phyloP scores from a whole-genome alignment of 2,329 filamentous ascomycete genomes.

The Colletotrichum scovillei region DNA sequence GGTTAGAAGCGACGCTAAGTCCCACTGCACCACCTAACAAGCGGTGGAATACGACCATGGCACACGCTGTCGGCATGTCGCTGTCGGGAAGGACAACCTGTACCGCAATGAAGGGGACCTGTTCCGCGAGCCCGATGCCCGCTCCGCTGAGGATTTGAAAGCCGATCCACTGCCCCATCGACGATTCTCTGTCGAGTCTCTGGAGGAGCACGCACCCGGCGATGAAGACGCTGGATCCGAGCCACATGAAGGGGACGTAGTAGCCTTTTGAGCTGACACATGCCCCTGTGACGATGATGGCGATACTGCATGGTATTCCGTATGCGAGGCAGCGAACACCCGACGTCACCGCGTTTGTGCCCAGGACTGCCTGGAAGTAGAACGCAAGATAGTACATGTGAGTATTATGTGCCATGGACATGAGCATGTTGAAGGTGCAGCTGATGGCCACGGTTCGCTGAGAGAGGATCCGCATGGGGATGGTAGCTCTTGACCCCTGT shows the following conservation, averaged over 20 bases:
- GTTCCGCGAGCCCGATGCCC: conserved; percentile 28
- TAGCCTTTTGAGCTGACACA: background rate
- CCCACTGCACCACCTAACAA: background rate
- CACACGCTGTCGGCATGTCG: background rate
- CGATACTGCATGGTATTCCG: background rate
- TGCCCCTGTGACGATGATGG: background rate
- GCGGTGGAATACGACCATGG: background rate
- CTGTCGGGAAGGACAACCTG: conserved; percentile 30
- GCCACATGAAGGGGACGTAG: background rate
- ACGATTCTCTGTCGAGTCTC: background rate
- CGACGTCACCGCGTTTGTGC: background rate
- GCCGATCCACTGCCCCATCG: conserved; percentile 15
- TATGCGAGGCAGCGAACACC: background rate
- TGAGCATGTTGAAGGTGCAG: background rate
- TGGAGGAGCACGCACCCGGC: background rate
- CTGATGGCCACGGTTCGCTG: conserved; percentile 5
- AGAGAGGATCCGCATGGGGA: background rate
- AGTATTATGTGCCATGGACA: background rate
- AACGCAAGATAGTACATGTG: background rate
- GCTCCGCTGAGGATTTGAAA: conserved; percentile 28
- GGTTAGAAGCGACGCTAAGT: conserved; percentile 1
- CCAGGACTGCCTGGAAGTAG: background rate
- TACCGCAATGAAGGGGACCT: conserved; percentile 33
- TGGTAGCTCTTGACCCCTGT: background rate
- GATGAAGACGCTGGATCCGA: background rate